Base-by-base conservation (phyloP, 2,329 filamentous ascomycete genomes). In the Colletotrichum melonis region DNA sequence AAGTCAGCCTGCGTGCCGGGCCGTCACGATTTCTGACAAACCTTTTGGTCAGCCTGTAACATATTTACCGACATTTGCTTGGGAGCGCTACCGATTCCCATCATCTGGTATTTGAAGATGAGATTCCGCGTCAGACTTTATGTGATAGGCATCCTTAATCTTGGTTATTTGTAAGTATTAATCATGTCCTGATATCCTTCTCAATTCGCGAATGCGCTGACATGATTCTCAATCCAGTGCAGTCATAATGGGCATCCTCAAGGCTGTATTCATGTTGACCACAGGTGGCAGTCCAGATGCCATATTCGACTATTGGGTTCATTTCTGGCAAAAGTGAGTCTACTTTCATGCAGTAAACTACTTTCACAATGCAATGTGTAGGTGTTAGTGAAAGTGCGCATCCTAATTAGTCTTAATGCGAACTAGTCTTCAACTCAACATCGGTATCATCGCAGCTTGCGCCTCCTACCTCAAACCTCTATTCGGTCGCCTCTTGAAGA, bases 171-270 rank as follows among this genome's bases (percentile, higher is more conserved):
- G 79, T 81, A 32, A 69, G 77, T 65, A 6, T 79, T 77, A 64
- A 12, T 5, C 11, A 4, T 52, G 1, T 4, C 5, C 19, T 19
- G 12, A 12, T 6, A 6, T 9, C 11, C 5, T 5, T 7, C 16
- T 24, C 6, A 9, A 5, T 24, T 19, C 5, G 4, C 3, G 5
- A 19, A n/a, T 6, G 9, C 16, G 16, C 60, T 54, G 2, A 63
- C 38, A 11, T 16, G 11, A 6, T 9, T 35, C 9, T 32, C 26
- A 0, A 77, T 71, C 19, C 54, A 84, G 82, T 19, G 82, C 84
- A 5, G 82, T 84, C 38, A 80, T 77, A 3, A 80, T 84, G 66
- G 83, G 83, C n/a, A 79, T 84, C 26, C 76, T 84, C 35, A 86
- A 85, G 75, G 80, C 80, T 11, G 74, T 81, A 16, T 79, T 79